Evolutionary conservation across 495 filamentous ascomycete genomes (phyloP), one percentile per base, ranked within the genome.

Genomic region (Daldinia loculata): DNA sequence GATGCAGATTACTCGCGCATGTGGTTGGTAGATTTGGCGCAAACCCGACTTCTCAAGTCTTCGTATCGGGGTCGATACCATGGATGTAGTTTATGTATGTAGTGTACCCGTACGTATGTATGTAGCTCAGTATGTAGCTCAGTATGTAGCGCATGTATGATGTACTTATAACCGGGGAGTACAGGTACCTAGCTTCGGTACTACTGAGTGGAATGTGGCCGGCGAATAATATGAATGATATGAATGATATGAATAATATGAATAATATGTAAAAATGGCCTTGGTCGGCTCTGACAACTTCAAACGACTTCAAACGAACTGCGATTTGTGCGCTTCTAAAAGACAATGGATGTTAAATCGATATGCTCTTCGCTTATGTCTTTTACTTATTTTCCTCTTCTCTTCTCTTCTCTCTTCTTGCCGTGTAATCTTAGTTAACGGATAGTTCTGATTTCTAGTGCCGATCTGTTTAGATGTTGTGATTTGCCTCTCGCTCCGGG

Each of bases 21-120:
- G 60, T 77, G 61, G 73, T 75, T 77, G 72, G 72, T 61, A 72
- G 75, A 73, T 73, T 73, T 75, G 63, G 63, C 75, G 72, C 70
- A 72, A 72, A 72, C 70, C 75, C 69, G 69, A 63, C 56, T 77
- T 76, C 61, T 62, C 71, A 74, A 71, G 64, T 66, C 58, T 71
- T 68, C 69, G 69, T 71, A 67, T 71, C 62, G 68, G 70, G 60
- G 39, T 71, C 56, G 57, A 70, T 56, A 62, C 58, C 57, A 71
- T 58, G 50, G 56, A 58, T 52, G 32, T 56, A 45, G 51, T 29
- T 24, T 30, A 27, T 30, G 24, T 24, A 52, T 63, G 58, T 61
- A 39, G 43, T 48, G 43, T 48, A 48, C 43, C 48, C 26, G 53
- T 29, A 56, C 29, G 52, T 55, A 55, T 55, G 51, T 22, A 56